phyloP scores from a whole-genome alignment of 2,329 filamentous ascomycete species.

The Xylariaceae sp. region DNA sequence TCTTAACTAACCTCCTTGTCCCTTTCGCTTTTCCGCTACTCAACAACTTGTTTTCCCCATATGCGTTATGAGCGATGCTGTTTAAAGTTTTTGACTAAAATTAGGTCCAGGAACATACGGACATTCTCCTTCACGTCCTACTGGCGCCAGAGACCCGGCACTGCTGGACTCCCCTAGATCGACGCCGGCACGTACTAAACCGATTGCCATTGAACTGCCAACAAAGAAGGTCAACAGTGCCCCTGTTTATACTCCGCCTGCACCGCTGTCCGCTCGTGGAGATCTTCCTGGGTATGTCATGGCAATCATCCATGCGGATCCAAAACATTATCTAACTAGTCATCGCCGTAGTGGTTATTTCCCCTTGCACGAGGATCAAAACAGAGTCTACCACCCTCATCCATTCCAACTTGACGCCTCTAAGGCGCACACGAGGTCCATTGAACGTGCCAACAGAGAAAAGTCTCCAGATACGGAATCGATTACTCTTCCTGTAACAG shows the following conservation, averaged over 20 bases:
- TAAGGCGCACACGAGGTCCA: slow-evolving; percentile 42
- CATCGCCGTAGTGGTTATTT: slow-evolving; percentile 57
- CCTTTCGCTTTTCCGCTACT: slow-evolving; percentile 3
- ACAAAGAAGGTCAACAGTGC: slow-evolving; percentile 44
- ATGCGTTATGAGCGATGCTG: slow-evolving; percentile 31
- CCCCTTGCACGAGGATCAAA: slow-evolving; percentile 60
- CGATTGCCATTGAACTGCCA: slow-evolving; percentile 58
- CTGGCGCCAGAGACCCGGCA: slow-evolving; percentile 27
- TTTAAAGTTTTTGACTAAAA: slow-evolving; percentile 26
- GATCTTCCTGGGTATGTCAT: slow-evolving; percentile 60
- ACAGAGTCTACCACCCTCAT: slow-evolving; percentile 52
- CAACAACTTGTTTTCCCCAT: slow-evolving; percentile 8
- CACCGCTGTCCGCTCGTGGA: slow-evolving; percentile 59
- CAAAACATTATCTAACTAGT: slow-evolving; percentile 11
- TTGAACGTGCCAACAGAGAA: slow-evolving; percentile 39
- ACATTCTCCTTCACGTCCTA: slow-evolving; percentile 21
- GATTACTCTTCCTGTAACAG: slow-evolving; percentile 16
- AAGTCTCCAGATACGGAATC: slow-evolving; percentile 23
- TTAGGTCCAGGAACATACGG: slow-evolving; percentile 18
- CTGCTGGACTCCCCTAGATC: slow-evolving; percentile 27
- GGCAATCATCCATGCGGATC: slow-evolving; percentile 8
- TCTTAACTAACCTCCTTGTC: slow-evolving; percentile 11
- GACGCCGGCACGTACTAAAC: slow-evolving; percentile 42
- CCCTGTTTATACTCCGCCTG: slow-evolving; percentile 47
- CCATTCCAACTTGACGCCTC: slow-evolving; percentile 52